phyloP scores from a whole-genome alignment of 2,329 filamentous ascomycete genomes.

The Whalleya microplaca region DNA sequence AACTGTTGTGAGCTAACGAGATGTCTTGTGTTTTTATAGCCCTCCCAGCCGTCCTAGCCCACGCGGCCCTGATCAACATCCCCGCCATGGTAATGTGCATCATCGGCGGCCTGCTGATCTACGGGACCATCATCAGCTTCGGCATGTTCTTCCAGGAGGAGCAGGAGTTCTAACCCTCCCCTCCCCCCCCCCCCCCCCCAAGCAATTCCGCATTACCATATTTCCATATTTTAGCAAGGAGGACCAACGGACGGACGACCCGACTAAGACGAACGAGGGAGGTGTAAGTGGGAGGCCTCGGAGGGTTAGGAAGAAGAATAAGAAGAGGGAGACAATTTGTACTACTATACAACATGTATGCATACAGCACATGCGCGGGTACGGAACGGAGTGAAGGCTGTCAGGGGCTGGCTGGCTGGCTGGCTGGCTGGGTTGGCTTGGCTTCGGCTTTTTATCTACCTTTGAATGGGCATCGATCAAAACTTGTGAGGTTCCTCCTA shows the following conservation, averaged over 20 bases:
- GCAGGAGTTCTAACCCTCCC: conserved; percentile 76
- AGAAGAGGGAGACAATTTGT: not conserved
- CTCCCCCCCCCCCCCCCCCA: no score
- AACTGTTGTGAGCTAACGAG: conserved; percentile 23
- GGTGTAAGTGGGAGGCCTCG: no score
- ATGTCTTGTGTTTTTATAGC: conserved; percentile 55
- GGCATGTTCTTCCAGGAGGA: conserved; percentile 98
- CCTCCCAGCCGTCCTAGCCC: conserved; percentile 84
- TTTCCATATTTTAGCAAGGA: no score
- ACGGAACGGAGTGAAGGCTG: no score
- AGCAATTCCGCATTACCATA: no score
- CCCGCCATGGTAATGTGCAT: conserved; percentile 96
- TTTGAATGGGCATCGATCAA: not conserved
- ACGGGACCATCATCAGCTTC: conserved; percentile 97
- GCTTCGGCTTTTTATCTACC: not conserved
- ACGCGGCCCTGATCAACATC: conserved; percentile 78
- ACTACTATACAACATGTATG: no score
- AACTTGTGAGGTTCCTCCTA: not conserved
- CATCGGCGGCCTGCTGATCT: conserved; percentile 89
- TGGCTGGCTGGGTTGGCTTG: not conserved
- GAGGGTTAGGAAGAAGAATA: not conserved
- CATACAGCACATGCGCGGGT: no score
- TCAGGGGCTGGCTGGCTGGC: no score
- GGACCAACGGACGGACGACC: no score
- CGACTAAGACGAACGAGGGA: no score